Conservation (phyloP, 345 rosid species). For the Noccaea bulbosa region DNA sequence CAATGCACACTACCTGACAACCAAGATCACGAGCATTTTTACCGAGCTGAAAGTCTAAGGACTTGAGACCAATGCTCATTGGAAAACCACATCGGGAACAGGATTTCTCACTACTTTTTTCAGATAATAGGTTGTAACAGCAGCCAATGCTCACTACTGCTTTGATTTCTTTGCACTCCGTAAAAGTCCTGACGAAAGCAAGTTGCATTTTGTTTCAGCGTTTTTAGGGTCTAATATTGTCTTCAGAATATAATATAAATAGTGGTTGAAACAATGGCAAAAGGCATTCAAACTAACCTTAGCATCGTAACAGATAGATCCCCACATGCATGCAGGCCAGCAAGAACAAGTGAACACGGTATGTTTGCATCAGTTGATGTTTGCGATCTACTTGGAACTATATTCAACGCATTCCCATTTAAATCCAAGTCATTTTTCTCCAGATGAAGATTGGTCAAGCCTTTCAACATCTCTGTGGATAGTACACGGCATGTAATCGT, state of each 20-base stretch:
- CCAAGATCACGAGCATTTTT: slow-evolving; percentile 82
- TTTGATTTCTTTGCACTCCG: slow-evolving; percentile 68
- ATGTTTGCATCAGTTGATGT: slow-evolving; percentile 33
- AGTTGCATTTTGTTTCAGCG: too few relatives aligned
- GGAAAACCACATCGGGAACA: slow-evolving; percentile 68
- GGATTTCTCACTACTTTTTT: slow-evolving; percentile 48
- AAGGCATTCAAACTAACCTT: slow-evolving; percentile 55
- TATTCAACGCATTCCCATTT: slow-evolving; percentile 35
- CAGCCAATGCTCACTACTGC: slow-evolving; percentile 94
- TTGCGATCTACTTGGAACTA: slow-evolving; percentile 33
- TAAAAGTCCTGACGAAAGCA: slow-evolving; percentile 60
- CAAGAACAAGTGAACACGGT: slow-evolving; percentile 67
- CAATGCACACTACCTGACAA: slow-evolving; percentile 71
- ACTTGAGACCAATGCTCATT: slow-evolving; percentile 72
- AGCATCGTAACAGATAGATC: slow-evolving; percentile 95
- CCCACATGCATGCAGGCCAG: slow-evolving; percentile 98
- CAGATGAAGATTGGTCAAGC: slow-evolving; percentile 49
- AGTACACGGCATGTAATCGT: slow-evolving; percentile 73
- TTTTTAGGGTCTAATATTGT: too few relatives aligned
- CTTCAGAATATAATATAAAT: slow-evolving; percentile 6
- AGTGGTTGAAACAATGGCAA: neutral
- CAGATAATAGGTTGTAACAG: slow-evolving; percentile 92
- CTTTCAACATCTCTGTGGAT: slow-evolving; percentile 68
- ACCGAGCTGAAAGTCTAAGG: slow-evolving; percentile 58
- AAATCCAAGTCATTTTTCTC: slow-evolving; percentile 42